Evolutionary conservation across 768 basidiomycete species (phyloP), one percentile per base, ranked within the genome.

Genomic region (Pleurotus giganteus): DNA sequence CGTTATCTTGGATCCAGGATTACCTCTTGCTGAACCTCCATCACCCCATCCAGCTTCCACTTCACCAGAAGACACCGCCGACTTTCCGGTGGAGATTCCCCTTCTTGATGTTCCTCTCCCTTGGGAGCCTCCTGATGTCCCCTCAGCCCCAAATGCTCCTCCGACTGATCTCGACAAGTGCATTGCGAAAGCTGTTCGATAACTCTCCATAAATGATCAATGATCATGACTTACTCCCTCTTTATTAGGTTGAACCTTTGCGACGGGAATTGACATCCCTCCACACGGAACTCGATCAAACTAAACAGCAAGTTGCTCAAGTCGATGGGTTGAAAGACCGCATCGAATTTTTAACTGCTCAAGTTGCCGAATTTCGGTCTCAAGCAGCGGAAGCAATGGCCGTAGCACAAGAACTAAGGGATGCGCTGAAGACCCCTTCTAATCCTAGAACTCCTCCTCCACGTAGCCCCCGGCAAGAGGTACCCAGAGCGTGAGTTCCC

Each of bases 151-250:
- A 64, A 2, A 52, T 66, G 57, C 58, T 29, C 61, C 60, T 4
- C 53, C 63, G 17, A 57, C 63, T 29, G 59, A 60, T 36, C 47
- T 70, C 27, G 69, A 70, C 41, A 63, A 66, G 58, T 58, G 54
- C 53, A 64, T 75, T 53, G 67, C 67, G 11, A 66, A 70, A 41
- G 71, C 72, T n/a, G 74, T 76, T 55, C 61, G 62, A 63, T 41
- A 41, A 11, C 12, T 19, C 19, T 23, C 37, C 52, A n/a, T 36
- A 12, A 26, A 42, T 34, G 29, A 34, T 29, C n/a, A 29, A 24
- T 17, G 55, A 6, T 13, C 13, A 37, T 27, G 43, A 34, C 61
- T 53, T 54, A 43, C 45, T 21, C 32, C n/a, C 24, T 2, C n/a
- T 4, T 11, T 24, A 27, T 29, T 27, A 51, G 49, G 49, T 51